These are phyloP conservation scores for Nidula microcarpa DNA, from an alignment of 768 basidiomycete species.

Conservation along the genomic window DNA sequence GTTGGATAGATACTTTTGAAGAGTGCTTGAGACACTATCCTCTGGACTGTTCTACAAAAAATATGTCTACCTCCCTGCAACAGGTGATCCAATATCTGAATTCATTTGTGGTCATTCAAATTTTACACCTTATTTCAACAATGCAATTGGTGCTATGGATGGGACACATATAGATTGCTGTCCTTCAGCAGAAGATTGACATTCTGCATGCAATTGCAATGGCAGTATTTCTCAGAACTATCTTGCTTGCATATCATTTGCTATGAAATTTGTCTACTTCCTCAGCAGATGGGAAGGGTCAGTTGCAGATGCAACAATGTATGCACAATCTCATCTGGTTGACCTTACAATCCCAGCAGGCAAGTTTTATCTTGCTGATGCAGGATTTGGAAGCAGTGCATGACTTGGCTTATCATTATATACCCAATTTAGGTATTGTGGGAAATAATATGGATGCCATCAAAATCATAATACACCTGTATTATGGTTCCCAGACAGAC, in stretches of 20 bases:
- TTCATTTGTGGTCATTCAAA: conserved; percentile 19
- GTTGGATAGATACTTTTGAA: conserved; percentile 20
- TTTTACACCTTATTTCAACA: conserved; percentile 25
- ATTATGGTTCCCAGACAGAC: no score
- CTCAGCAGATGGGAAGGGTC: no score
- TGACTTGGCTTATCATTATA: no score
- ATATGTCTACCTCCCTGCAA: conserved; percentile 16
- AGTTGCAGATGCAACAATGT: no score
- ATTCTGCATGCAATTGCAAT: conserved; percentile 17
- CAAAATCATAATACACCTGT: no score
- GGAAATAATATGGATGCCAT: no score
- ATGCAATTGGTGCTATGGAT: conserved; percentile 29
- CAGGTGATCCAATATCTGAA: conserved; percentile 8
- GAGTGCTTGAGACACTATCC: conserved; percentile 18
- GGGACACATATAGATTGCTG: conserved; percentile 22
- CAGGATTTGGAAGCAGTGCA: no score
- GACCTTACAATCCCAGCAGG: no score
- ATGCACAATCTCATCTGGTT: no score
- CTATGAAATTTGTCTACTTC: no score
- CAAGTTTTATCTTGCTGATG: no score
- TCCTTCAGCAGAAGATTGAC: conserved; percentile 11
- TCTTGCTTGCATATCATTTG: background rate
- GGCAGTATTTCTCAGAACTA: conserved; percentile 15
- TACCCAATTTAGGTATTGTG: no score
- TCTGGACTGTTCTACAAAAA: conserved; percentile 19